Base-by-base conservation (phyloP, 306 rosid species). In the Hippophae gyantsensis region DNA sequence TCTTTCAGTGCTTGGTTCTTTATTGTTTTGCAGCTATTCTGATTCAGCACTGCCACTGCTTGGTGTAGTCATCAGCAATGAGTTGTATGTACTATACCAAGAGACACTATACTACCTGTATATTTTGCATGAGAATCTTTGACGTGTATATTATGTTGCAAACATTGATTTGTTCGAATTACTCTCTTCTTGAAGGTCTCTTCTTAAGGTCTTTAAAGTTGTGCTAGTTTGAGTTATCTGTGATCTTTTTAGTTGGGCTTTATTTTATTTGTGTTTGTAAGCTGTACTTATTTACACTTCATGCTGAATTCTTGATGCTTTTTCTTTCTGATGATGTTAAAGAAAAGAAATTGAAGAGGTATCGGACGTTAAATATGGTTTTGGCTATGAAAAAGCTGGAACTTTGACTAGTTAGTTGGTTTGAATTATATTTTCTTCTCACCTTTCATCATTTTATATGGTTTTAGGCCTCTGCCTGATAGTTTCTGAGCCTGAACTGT, bases 51-150 rank as follows among this genome's bases (percentile, higher is more conserved):
- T 58, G 62, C 76, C 72, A 46, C 73, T 84, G 72, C 68, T 72
- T 74, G 74, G 68, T 75, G 74, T 85, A 60, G 76, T 77, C 79
- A 13, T 42, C 72, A 68, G 55, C 72, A 61, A 74, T 71, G 84
- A 82, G 68, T 70, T 74, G 73, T 74, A 72, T 78, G 86, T 83
- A 69, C 78, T 76, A 73, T 67, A 65, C 81, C 82, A 60, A 63
- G 58, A 75, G 81, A 83, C 82, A 71, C 70, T 71, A 73, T 82
- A 73, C 77, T 79, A 62, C 83, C 65, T 69, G 87, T 90, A 79
- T 77, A 82, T 79, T 75, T 68, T 73, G 70, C 81, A 78, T 51
- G 78, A 68, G 73, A 81, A 74, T 79, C 65, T 73, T 74, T 83
- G 78, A 67, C 82, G 59, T 80, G 84, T 79, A 86, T 70, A 87